Percentiles rank a stretch among this genome's conserved stretches.
These are phyloP conservation scores for Colletotrichum sp. DNA, from an alignment of 2,329 filamentous ascomycete genomes.

Conservation along the genomic window DNA sequence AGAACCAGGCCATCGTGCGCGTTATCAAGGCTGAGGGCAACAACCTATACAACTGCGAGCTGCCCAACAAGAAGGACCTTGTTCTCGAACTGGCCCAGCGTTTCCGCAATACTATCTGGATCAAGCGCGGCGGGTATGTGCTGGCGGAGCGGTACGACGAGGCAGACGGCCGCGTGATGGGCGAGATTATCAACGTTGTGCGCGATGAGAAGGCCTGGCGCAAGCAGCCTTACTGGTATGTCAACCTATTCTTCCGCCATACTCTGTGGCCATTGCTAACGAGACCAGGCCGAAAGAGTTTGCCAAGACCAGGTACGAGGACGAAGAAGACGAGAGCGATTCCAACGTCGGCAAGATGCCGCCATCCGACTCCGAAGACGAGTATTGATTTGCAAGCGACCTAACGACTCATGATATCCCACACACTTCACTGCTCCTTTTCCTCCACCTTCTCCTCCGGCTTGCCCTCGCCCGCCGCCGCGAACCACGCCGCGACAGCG, in stretches of 20 bases:
- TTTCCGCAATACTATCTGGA: conserved; percentile 93
- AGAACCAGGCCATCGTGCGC: conserved; percentile 73
- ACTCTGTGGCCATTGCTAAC: neutral
- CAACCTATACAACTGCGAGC: conserved; percentile 81
- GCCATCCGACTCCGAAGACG: conserved; percentile 79
- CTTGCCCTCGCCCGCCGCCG: conserved; percentile 49
- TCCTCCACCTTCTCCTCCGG: conserved; percentile 25
- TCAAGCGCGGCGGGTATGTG: conserved; percentile 88
- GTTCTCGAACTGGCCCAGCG: conserved; percentile 82
- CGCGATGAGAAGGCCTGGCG: conserved; percentile 91
- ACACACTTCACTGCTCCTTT: conserved; percentile 19
- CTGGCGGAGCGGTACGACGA: conserved; percentile 75
- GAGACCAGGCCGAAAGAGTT: conserved; percentile 80
- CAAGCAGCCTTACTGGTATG: conserved; percentile 85
- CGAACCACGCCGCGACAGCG: conserved; percentile 67
- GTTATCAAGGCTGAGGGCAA: conserved; percentile 87
- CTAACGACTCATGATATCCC: neutral
- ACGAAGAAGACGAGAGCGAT: conserved; percentile 77
- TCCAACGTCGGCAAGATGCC: conserved; percentile 87
- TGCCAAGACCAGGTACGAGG: conserved; percentile 66
- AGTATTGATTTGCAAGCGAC: conserved; percentile 33
- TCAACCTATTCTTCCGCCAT: neutral
- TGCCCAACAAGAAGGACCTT: conserved; percentile 69
- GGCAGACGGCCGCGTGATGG: conserved; percentile 78
- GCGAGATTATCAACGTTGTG: conserved; percentile 93